Base-by-base conservation (phyloP, 164 flowering plant species). In the Tetracentron sinense region DNA sequence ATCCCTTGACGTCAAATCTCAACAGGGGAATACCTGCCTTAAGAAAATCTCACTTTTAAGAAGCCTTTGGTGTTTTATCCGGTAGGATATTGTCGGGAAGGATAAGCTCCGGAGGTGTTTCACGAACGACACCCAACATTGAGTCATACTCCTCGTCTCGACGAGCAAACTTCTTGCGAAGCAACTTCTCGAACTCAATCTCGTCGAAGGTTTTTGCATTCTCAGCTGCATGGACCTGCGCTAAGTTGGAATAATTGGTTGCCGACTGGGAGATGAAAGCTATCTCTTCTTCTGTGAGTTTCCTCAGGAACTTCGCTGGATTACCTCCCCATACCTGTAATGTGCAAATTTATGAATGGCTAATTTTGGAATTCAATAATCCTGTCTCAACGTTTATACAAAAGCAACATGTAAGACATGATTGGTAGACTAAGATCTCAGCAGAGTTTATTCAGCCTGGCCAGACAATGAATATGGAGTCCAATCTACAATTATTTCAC, bases 261-360 rank as follows among this genome's bases (percentile, higher is more conserved):
- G 98, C 98, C 46, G 98, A 93, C 57, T 93, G 79, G 61, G 92
- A 63, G 60, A 90, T 90, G 70, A 87, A 93, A 6, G 85, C 79
- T 59, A 80, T 82, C 78, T 93, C 98, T 72, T 88, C 92, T 20
- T 86, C 97, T 2, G 95, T 88, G 22, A 92, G 93, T 80, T 84
- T 90, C 69, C 98, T 82, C 66, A 93, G 80, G 75, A 90, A 87
- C 77, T 78, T 93, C 12, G 98, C 97, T 3, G 98, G 98, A 72
- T 93, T 93, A 16, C 98, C 98, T 72, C 92, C 98, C 98, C 98
- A 92, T 4, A 90, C 85, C 98, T 88, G 89, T 38, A 15, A 67
- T 5, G 6, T n/a, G n/a, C n/a, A 49, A 17, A 50, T 49, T 29
- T n/a, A 44, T 4, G 22, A 16, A 38, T 10, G 33, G 48, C 10